Evolutionary conservation across 148 eudicot species (phyloP), one percentile per base, ranked within the genome.

Genomic region (Cornus suecica): DNA sequence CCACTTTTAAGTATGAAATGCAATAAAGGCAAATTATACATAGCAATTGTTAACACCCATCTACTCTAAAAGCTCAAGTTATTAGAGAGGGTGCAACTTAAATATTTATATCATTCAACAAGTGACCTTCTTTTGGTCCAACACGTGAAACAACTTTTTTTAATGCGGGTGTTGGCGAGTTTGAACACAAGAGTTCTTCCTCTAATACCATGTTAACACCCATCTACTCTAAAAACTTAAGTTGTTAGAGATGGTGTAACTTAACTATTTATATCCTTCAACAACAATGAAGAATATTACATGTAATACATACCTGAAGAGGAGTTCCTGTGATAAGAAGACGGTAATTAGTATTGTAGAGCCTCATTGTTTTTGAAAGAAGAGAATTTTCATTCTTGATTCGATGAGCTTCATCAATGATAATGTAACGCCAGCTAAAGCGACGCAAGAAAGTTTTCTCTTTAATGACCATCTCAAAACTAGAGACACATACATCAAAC

Each of bases 401-500:
- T 70, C 99, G 83, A 82, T 96, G 99, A 80, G 99, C 99, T 89
- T 96, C 99, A 79, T 96, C 99, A 82, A 96, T 96, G 32, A 96
- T 91, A 32, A 96, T 91, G 78, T 96, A 96, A 25, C 99, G 93
- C 99, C 99, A 96, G 76, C 93, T 96, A 79, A 96, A 96, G 30
- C 94, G 99, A 27, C 98, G 97, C 71, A 96, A 76, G 34, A 82
- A 58, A 54, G 92, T 10, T 74, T 96, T 96, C 79, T 96, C 99
- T 79, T 90, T 96, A 28, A 96, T 96, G 1, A 93, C 99, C 99
- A 96, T 93, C 79, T 96, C 99, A 83, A 96, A 96, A 83, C 99
- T 96, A 41, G 99, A 93, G 70, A 96, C 99, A 80, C 98, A 93
- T 4, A 96, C 92, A 82, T 96, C 99, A 87, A 96, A 96, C 82